Conservation (phyloP, 192 early-diverging fungal genomes). For the Piromyces sp. region DNA sequence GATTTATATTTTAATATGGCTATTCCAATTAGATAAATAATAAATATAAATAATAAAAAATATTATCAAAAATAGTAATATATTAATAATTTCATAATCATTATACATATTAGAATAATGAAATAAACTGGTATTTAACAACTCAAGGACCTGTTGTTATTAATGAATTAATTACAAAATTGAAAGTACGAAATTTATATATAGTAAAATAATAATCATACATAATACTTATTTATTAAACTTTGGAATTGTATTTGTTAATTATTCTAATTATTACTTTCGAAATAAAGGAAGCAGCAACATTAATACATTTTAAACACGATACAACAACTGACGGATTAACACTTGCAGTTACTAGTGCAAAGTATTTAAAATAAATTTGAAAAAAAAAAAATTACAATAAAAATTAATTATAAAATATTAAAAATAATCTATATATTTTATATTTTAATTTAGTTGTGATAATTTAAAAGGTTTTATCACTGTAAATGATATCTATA, state of each 20-base stretch:
- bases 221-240: no score
- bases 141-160: background rate
- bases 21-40: no score
- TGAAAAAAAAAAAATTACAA: no score
- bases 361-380: background rate
- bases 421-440: no score
- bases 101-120: background rate
- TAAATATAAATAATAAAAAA: no score
- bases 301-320: background rate
- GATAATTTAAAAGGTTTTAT: background rate
- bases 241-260: no score
- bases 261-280: background rate
- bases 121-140: background rate
- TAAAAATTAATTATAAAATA: no score
- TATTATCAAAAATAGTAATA: no score
- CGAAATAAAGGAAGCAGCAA: background rate
- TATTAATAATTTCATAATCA: no score
- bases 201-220: no score
- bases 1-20: no score
- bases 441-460: background rate
- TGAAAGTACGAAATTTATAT: background rate
- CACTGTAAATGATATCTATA: background rate
- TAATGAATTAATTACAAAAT: background rate
- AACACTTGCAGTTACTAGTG: background rate
- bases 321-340: background rate